phyloP scores from a whole-genome alignment of 2,329 filamentous ascomycete genomes.

The Phaeoacremonium minimum region DNA sequence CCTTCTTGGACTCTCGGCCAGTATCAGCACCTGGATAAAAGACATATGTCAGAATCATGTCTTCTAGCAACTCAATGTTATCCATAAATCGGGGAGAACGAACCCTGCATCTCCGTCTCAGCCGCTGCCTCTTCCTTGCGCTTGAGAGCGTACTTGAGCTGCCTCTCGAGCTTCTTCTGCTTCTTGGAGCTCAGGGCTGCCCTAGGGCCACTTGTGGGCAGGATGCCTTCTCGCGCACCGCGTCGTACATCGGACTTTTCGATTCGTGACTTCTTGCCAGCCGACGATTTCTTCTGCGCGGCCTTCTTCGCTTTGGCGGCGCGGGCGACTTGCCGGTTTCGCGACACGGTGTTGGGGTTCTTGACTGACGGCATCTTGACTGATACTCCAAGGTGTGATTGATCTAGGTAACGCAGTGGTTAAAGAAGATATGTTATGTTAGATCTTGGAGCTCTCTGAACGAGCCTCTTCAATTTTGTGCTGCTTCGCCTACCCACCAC shows the following conservation, averaged over 20 bases:
- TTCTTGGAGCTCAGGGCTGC: slow-evolving; percentile 49
- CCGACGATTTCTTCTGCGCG: slow-evolving; percentile 32
- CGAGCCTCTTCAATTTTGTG: no score
- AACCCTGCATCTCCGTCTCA: slow-evolving; percentile 9
- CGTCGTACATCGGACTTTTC: slow-evolving; percentile 34
- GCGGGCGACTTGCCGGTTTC: slow-evolving; percentile 45
- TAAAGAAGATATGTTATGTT: no score
- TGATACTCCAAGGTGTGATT: no score
- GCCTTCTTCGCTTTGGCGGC: slow-evolving; percentile 38
- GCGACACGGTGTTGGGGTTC: slow-evolving; percentile 54
- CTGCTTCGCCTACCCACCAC: no score
- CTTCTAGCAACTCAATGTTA: no score
- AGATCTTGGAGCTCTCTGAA: no score
- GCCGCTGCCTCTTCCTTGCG: slow-evolving; percentile 35
- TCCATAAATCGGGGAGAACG: no score
- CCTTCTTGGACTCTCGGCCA: no score
- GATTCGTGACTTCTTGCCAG: slow-evolving; percentile 12
- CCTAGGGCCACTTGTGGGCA: slow-evolving; percentile 52
- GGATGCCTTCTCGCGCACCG: slow-evolving; percentile 46
- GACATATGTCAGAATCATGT: no score
- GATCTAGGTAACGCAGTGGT: no score
- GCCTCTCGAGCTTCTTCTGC: slow-evolving; percentile 51
- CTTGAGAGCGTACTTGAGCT: slow-evolving; percentile 46
- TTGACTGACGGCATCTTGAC: slow-evolving; percentile 49
- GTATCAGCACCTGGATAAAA: no score